Conservation (phyloP, 1,139 yeast species). For the Yamadazyma songkhlaensis region DNA sequence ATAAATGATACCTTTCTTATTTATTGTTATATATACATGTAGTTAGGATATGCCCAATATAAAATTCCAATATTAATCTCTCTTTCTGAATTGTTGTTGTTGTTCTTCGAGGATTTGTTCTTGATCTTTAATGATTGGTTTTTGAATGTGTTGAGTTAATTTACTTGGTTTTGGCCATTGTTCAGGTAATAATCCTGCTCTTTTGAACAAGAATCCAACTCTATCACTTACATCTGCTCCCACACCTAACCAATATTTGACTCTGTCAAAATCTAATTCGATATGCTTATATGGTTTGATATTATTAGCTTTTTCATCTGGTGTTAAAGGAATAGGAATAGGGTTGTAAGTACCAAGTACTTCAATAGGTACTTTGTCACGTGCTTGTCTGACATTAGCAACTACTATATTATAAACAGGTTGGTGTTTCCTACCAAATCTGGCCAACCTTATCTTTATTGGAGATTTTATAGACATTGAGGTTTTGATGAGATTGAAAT, state of each 20-base stretch:
- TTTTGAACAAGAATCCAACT: slow-evolving; percentile 72
- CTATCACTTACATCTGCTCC: slow-evolving; percentile 97
- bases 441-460: slow-evolving; percentile 71
- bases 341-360: slow-evolving; percentile 95
- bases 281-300: slow-evolving; percentile 72
- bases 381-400: slow-evolving; percentile 66
- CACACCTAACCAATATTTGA: slow-evolving; percentile 97
- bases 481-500: slow-evolving; percentile 10
- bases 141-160: slow-evolving; percentile 33
- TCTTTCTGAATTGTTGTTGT: slow-evolving; percentile 31
- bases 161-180: slow-evolving; percentile 60
- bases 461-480: slow-evolving; percentile 18
- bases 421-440: slow-evolving; percentile 86
- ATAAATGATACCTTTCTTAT: neutral
- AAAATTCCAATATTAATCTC: slow-evolving; percentile 16
- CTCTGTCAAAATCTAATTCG: slow-evolving; percentile 78
- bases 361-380: slow-evolving; percentile 87
- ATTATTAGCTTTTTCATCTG: slow-evolving; percentile 52
- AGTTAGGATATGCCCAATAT: neutral
- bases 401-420: slow-evolving; percentile 94
- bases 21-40: slow-evolving; percentile 5
- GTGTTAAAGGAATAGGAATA: slow-evolving; percentile 65
- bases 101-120: slow-evolving; percentile 33
- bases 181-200: slow-evolving; percentile 73
- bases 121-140: slow-evolving; percentile 26